These are phyloP conservation scores for Suhomyces bokatorum DNA, from an alignment of 1,139 yeast species.

Conservation along the genomic window DNA sequence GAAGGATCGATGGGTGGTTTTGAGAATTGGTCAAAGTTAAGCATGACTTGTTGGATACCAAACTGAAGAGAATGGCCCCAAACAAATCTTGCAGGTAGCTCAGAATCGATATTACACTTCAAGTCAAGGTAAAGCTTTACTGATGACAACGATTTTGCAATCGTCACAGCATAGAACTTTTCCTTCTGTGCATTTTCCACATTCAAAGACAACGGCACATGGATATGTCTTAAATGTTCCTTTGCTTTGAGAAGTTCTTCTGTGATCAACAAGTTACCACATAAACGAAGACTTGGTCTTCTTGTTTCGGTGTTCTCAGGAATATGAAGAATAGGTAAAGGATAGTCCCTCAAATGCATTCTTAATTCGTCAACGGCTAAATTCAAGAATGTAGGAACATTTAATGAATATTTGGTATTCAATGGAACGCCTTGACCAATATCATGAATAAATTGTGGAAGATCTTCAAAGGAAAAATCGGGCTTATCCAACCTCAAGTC, in stretches of 20 bases:
- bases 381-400: slow-evolving; percentile 61
- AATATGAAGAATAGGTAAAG: slow-evolving; percentile 55
- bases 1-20: slow-evolving; percentile 76
- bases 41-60: slow-evolving; percentile 78
- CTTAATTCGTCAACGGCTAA: slow-evolving; percentile 52
- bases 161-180: slow-evolving; percentile 55
- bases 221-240: slow-evolving; percentile 57
- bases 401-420: slow-evolving; percentile 64
- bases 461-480: slow-evolving; percentile 48
- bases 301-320: slow-evolving; percentile 24
- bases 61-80: slow-evolving; percentile 91
- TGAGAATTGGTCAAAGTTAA: slow-evolving; percentile 78
- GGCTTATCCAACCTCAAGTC: slow-evolving; percentile 58
- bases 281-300: slow-evolving; percentile 34
- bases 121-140: slow-evolving; percentile 72
- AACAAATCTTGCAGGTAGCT: slow-evolving; percentile 63
- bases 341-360: slow-evolving; percentile 65
- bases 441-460: slow-evolving; percentile 62
- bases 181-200: slow-evolving; percentile 37
- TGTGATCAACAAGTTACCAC: slow-evolving; percentile 50
- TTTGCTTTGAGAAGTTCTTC: slow-evolving; percentile 42
- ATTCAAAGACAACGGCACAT: slow-evolving; percentile 55
- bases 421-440: slow-evolving; percentile 83
- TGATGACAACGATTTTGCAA: slow-evolving; percentile 76
- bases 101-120: slow-evolving; percentile 54